Evolutionary conservation across 2,329 filamentous ascomycete species (phyloP).

Genomic region (Cladosporium austrohemisphaericum): DNA sequence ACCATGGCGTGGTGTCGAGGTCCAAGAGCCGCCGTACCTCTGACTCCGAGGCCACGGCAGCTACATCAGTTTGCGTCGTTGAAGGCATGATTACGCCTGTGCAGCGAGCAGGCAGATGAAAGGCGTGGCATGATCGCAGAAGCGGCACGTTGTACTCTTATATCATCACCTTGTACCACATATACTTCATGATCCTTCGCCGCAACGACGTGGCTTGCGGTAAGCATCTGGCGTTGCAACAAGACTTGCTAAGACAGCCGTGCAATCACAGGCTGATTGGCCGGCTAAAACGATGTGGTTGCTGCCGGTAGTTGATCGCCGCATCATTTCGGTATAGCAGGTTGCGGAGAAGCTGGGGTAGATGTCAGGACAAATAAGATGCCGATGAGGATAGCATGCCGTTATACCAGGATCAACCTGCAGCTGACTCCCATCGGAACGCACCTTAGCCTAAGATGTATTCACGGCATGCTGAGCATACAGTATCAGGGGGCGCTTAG

Average conservation of each 20-base stretch:
- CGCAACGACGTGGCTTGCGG: not conserved
- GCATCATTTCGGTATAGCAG: not conserved
- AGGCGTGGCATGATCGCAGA: no score
- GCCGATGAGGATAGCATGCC: not conserved
- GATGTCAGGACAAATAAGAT: slow-evolving; percentile 1
- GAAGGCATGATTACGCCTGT: not conserved
- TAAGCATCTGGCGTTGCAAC: slow-evolving; percentile 1
- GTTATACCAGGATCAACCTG: not conserved
- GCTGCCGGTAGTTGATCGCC: not conserved
- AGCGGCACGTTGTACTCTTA: no score
- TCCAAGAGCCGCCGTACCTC: slow-evolving; percentile 18
- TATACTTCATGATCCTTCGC: not conserved
- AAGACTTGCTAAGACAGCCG: slow-evolving; percentile 10
- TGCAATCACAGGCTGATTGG: not conserved
- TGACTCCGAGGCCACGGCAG: slow-evolving; percentile 17
- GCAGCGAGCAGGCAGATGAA: no score
- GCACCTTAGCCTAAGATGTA: slow-evolving; percentile 3
- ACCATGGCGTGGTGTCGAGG: slow-evolving; percentile 19
- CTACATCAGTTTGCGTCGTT: slow-evolving; percentile 16
- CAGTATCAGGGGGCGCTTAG: not conserved
- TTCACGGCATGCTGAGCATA: not conserved
- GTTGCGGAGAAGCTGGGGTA: slow-evolving; percentile 7
- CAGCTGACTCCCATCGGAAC: not conserved
- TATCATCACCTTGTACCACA: no score
- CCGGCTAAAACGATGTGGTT: not conserved